Percentiles rank a stretch among this genome's conserved stretches.
Evolutionary conservation across 169 alveolate genomes (phyloP).

Genomic region (Nephromyces sp.): DNA sequence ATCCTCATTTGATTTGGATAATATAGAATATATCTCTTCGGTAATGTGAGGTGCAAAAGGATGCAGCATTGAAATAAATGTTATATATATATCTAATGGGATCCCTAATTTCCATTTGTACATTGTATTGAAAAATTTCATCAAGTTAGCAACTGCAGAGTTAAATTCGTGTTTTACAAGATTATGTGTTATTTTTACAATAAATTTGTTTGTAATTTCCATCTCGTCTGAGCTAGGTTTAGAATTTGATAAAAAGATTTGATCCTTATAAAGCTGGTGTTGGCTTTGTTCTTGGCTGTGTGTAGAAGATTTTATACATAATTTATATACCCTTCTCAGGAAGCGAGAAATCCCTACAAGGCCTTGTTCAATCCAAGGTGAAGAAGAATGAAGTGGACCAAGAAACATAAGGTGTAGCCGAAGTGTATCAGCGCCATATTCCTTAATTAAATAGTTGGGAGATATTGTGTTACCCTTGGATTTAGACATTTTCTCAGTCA

Average conservation of each 20-base stretch:
- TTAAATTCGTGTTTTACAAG: background rate
- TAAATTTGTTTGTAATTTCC: no score
- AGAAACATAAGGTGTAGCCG: conserved; percentile 67
- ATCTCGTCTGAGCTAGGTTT: no score
- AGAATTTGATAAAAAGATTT: no score
- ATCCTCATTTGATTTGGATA: no score
- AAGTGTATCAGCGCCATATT: conserved; percentile 70
- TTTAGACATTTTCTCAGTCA: conserved; percentile 30
- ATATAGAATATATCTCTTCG: no score
- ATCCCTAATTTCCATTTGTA: background rate
- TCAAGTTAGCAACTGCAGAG: background rate
- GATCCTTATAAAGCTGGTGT: no score
- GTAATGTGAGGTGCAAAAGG: background rate
- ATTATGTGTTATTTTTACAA: background rate
- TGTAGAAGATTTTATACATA: no score
- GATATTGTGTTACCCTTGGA: conserved; percentile 25
- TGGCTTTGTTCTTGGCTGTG: no score
- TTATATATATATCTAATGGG: background rate
- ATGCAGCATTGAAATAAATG: background rate
- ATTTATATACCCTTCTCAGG: conserved; percentile 10
- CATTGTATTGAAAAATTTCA: background rate
- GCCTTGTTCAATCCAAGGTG: conserved; percentile 48
- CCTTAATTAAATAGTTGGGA: conserved; percentile 6
- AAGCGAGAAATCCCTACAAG: conserved; percentile 14
- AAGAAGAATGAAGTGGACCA: conserved; percentile 68